These are phyloP conservation scores for Murraya koenigii DNA, from an alignment of 345 rosid species.

Conservation along the genomic window DNA sequence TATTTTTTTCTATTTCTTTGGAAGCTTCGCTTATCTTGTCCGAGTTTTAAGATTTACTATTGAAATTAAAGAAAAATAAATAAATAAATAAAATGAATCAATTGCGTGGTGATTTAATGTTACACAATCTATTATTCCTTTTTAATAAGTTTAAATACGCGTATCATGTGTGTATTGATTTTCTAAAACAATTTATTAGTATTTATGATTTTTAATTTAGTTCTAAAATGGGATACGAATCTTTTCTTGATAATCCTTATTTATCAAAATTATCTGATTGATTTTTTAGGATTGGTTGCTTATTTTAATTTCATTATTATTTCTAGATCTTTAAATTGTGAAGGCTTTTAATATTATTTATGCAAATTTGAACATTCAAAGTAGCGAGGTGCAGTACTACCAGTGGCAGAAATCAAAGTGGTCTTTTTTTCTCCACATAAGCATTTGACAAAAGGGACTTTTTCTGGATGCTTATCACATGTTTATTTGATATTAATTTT, in stretches of 20 bases:
- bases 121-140: neutral
- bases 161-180: neutral
- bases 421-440: neutral
- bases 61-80: neutral
- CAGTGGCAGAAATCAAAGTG: neutral
- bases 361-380: constrained; percentile 1
- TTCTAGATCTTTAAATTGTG: neutral
- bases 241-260: too few species aligned
- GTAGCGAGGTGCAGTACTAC: neutral
- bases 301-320: neutral
- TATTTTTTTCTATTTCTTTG: neutral
- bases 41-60: neutral
- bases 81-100: too few species aligned
- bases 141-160: neutral
- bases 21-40: neutral
- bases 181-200: neutral
- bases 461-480: neutral
- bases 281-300: neutral
- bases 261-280: neutral
- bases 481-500: neutral
- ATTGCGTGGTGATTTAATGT: neutral
- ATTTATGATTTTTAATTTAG: neutral
- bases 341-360: neutral
- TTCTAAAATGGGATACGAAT: neutral
- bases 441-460: neutral